Base-by-base conservation (phyloP, 2,329 filamentous ascomycete genomes). In the Lachnellula willkommii region DNA sequence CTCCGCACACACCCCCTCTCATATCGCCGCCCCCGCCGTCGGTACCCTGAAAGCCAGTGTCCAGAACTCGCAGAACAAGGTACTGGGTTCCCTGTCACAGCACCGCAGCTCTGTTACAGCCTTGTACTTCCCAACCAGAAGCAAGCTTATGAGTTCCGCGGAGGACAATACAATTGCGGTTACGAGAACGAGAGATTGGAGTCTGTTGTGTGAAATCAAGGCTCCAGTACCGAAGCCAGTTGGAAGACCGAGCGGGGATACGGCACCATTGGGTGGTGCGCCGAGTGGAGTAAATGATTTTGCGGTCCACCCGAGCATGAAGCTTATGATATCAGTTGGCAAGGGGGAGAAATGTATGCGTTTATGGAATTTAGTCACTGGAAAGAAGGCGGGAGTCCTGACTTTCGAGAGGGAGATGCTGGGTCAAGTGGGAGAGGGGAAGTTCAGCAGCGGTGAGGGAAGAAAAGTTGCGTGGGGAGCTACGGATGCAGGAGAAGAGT, bases 291-390 rank as follows among this genome's bases (percentile, higher is more conserved):
- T 97, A 63, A 97, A 96, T 70, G 89, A 92, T 70, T 95, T 99
- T 71, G 90, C 93, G 2, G 88, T 99, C 26, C 94, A 99, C 70
- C 93, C 94, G 0, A 95, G 89, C 71, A 90, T 95, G 81, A 97
- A 96, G 75, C 77, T 99, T 50, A 96, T 97, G 89, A 84, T 99
- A 58, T 95, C 84, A 65, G 91, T 97, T 8, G 88, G 90, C 63
- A 90, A 87, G 66, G 91, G 91, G 62, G 94, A 99, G 75, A 85
- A 84, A 62, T 90, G 87, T 68, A 95, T 99, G 89, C 79, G 94
- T 61, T 73, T 97, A 62, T 99, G 94, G 94, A 97, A 99, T 68
- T 72, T 99, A 61, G 91, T 97, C 62, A 97, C 93, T 2, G 94
- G 92, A 15, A 95, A 93, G 75, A 96, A 96, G 75, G 92, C 92